Evolutionary conservation across 2,329 filamentous ascomycete species (phyloP).

Genomic region (Apiospora koreana): DNA sequence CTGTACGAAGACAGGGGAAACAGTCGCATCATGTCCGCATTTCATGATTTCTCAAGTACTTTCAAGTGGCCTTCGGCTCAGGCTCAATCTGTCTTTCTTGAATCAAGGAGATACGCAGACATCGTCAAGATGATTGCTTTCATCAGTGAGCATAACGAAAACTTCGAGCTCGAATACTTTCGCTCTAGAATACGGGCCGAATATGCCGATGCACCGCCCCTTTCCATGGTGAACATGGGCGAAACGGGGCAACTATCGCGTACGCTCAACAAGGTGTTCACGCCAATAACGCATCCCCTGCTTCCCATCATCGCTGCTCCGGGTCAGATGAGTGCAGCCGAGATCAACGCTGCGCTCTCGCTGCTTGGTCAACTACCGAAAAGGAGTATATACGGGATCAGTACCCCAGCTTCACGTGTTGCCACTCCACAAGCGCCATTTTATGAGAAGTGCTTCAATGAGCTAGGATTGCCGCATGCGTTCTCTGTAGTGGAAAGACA

Average conservation of each 20-base stretch:
- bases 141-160: slow-evolving; percentile 79
- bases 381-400: slow-evolving; percentile 79
- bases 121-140: slow-evolving; percentile 91
- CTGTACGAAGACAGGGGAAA: slow-evolving; percentile 72
- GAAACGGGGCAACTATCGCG: slow-evolving; percentile 83
- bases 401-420: slow-evolving; percentile 63
- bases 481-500: slow-evolving; percentile 75
- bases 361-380: slow-evolving; percentile 80
- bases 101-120: slow-evolving; percentile 74
- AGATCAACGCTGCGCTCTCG: slow-evolving; percentile 79
- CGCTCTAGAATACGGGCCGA: slow-evolving; percentile 72
- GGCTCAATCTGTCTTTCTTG: slow-evolving; percentile 70
- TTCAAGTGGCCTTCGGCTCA: slow-evolving; percentile 81
- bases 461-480: slow-evolving; percentile 82
- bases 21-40: slow-evolving; percentile 88
- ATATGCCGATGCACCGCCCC: slow-evolving; percentile 68
- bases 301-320: slow-evolving; percentile 83
- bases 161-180: slow-evolving; percentile 90
- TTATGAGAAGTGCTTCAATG: slow-evolving; percentile 82
- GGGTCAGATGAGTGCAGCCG: slow-evolving; percentile 80
- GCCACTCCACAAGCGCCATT: slow-evolving; percentile 76
- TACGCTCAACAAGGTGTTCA: slow-evolving; percentile 83
- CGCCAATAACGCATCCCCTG: slow-evolving; percentile 82
- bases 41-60: slow-evolving; percentile 82
- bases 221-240: slow-evolving; percentile 87